Conservation (phyloP, 345 rosid genomes). For the Cardamine chenopodiifolia region DNA sequence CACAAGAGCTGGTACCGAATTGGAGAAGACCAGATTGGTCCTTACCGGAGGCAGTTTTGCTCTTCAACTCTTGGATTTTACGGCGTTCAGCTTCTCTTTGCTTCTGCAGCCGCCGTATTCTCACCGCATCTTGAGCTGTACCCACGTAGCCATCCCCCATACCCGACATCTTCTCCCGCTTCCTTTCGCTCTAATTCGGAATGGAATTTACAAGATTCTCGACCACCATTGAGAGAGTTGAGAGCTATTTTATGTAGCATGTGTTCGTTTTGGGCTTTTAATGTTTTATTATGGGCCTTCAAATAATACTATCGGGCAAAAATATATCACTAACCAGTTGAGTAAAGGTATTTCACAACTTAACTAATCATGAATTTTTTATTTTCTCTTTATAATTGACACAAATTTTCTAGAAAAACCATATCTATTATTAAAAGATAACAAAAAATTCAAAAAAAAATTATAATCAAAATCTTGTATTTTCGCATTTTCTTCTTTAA, state of each 20-base stretch:
- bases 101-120: slow-evolving; percentile 97
- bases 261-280: slow-evolving; percentile 20
- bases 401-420: too few relatives aligned
- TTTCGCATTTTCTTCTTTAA: too few relatives aligned
- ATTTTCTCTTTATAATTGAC: too few relatives aligned
- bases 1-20: slow-evolving; percentile 92
- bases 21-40: slow-evolving; percentile 96
- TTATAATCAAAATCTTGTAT: too few relatives aligned
- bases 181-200: slow-evolving; percentile 9
- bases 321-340: too few relatives aligned
- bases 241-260: background rate
- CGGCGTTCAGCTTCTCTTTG: slow-evolving; percentile 98
- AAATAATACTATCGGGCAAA: too few relatives aligned
- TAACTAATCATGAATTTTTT: too few relatives aligned
- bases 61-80: slow-evolving; percentile 91
- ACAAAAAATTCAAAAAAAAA: too few relatives aligned
- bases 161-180: slow-evolving; percentile 75
- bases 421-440: too few relatives aligned
- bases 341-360: too few relatives aligned
- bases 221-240: slow-evolving; percentile 14
- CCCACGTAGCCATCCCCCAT: slow-evolving; percentile 99
- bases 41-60: slow-evolving; percentile 77
- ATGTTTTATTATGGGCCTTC: slow-evolving; percentile 10
- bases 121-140: slow-evolving; percentile 96
- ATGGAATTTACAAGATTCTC: background rate